Base-by-base conservation (phyloP, 2,329 filamentous ascomycete genomes). In the Pseudogymnoascus sp. region DNA sequence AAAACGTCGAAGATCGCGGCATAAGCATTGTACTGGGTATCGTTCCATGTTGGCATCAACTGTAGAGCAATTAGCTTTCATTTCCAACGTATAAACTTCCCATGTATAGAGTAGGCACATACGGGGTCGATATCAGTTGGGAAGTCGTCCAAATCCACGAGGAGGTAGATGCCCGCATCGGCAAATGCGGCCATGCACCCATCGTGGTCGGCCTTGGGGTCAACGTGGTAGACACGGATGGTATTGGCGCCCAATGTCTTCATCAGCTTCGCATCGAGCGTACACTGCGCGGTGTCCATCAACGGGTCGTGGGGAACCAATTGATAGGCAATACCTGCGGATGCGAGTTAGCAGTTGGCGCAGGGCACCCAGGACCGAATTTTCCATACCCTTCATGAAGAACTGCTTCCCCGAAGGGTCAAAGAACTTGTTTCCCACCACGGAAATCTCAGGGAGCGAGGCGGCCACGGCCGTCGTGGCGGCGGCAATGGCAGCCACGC, bases 161-260 rank as follows among this genome's bases (percentile, higher is more conserved):
- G 85, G 59, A 90, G 74, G 71, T 95, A 95, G 71, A 96, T 92
- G 61, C 89, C 89, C 39, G 84, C 87, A 67, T 90, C 83, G 10
- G 82, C 84, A 70, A 96, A 89, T 1, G 84, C 85, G 59, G 78
- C 78, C 89, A 96, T 95, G 75, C 90, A 96, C 18, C 79, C 85
- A 61, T 82, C 78, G 72, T 96, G 92, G 70, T 92, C 77, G 30
- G 75, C 82, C 2, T 74, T 71, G 1, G 88, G 76, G 67, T 95
- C 86, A 63, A 96, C 89, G 69, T 95, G 90, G 73, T 96, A 96
- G 61, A 94, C 88, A 61, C 91, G 89, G 68, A 95, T 90, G 28
- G 87, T 80, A 71, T 95, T 95, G 70, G 88, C 83, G 63, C 89
- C 90, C 59, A 96, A 77, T 15, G 84, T 82, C 71, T 89, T 81